Percentiles rank a stretch among this genome's conserved stretches.
Evolutionary conservation across 2,329 filamentous ascomycete genomes (phyloP).

Genomic region (Aspergillus pseudoterreus): DNA sequence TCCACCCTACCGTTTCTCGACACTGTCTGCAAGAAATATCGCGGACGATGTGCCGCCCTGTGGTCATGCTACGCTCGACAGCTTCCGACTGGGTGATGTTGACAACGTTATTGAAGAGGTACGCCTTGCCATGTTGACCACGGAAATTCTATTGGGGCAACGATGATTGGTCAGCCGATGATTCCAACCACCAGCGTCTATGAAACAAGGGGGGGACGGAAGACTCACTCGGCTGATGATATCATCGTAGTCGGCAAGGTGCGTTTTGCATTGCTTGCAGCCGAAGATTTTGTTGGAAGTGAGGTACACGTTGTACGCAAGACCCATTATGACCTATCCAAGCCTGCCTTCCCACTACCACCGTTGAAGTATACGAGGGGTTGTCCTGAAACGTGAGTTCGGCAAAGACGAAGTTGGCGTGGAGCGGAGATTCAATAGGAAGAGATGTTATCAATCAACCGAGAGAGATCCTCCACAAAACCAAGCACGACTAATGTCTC

Average conservation of each 20-base stretch:
- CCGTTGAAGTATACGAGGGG: slow-evolving; percentile 6
- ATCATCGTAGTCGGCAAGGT: slow-evolving; percentile 90
- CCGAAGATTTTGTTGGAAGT: slow-evolving; percentile 84
- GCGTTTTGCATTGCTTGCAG: slow-evolving; percentile 92
- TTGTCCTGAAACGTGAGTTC: slow-evolving; percentile 20
- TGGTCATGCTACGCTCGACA: slow-evolving; percentile 97
- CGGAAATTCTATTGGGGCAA: slow-evolving; percentile 74
- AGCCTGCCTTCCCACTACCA: slow-evolving; percentile 14
- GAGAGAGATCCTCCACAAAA: not conserved
- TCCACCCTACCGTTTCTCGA: slow-evolving; percentile 92
- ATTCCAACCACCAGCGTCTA: not conserved
- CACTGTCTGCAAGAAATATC: slow-evolving; percentile 92
- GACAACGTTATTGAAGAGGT: slow-evolving; percentile 90
- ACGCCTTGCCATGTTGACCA: slow-evolving; percentile 96
- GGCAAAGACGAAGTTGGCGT: slow-evolving; percentile 7
- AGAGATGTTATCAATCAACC: not conserved
- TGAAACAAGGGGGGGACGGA: slow-evolving; percentile 1
- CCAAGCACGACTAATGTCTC: too few relatives aligned
- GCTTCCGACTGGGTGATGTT: slow-evolving; percentile 79
- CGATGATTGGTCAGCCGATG: slow-evolving; percentile 10
- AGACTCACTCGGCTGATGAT: slow-evolving; percentile 82
- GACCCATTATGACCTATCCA: slow-evolving; percentile 61
- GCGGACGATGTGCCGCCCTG: slow-evolving; percentile 86
- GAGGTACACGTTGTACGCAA: slow-evolving; percentile 88
- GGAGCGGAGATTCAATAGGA: not conserved